A percentile compares a stretch with the other conserved stretches of the same genome.
Evolutionary conservation across 352 stramenopile species (phyloP).

Genomic region (Blastocystis sp.): DNA sequence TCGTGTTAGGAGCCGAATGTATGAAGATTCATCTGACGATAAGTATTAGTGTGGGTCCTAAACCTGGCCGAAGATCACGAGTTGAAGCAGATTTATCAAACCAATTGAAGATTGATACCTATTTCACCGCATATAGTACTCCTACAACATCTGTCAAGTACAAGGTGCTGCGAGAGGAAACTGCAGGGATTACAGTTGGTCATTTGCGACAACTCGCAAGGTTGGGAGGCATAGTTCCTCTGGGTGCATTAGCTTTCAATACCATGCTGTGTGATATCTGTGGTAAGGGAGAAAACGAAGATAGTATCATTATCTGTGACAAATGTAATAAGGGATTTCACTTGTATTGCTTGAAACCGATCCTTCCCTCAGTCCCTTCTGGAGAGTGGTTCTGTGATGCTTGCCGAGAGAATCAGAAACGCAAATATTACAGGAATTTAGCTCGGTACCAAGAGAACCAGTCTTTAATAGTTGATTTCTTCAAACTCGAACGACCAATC

Average conservation of each 20-base stretch:
- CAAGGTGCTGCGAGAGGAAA: conserved; percentile 29
- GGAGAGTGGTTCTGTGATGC: conserved; percentile 42
- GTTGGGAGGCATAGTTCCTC: conserved; percentile 23
- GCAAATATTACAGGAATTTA: conserved; percentile 30
- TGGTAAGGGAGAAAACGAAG: conserved; percentile 45
- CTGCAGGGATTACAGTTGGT: conserved; percentile 23
- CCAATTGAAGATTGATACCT: conserved; percentile 1
- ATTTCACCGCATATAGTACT: neutral
- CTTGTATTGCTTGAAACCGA: conserved; percentile 59
- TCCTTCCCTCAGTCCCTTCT: conserved; percentile 50
- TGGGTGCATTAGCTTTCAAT: conserved; percentile 49
- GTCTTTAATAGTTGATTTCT: conserved; percentile 58
- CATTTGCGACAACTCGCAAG: conserved; percentile 46
- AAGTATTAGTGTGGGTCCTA: conserved; percentile 27
- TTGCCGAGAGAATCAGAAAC: conserved; percentile 43
- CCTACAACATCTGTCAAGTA: neutral
- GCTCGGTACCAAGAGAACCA: conserved; percentile 10
- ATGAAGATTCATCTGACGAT: neutral
- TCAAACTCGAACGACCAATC: conserved; percentile 47
- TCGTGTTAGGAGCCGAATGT: conserved; percentile 5
- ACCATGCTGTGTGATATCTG: conserved; percentile 48
- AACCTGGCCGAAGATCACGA: neutral
- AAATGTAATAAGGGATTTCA: conserved; percentile 62
- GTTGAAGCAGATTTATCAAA: neutral
- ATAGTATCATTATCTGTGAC: conserved; percentile 56